Base-by-base conservation (phyloP, 2,329 filamentous ascomycete species). In the Didymella sp. region DNA sequence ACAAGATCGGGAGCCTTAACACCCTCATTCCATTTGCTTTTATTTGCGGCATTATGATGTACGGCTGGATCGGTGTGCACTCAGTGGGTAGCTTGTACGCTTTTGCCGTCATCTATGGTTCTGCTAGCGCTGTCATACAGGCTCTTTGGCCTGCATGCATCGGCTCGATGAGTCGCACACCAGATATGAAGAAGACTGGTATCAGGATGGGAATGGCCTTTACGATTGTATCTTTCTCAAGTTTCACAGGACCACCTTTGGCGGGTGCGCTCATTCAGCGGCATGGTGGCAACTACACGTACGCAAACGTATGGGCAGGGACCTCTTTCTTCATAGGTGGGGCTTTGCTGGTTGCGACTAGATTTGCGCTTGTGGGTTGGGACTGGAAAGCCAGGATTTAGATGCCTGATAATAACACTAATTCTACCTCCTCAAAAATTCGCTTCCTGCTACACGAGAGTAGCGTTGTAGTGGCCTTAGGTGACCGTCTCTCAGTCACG, bases 11-110 rank as follows among this genome's bases (percentile, higher is more conserved):
- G 80, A 11, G 86, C 63, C 78, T 77, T 66, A 69, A 64, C 66
- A 85, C 19, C 74, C 82, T 8, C 67, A 87, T 56, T 81, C 47
- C 79, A 0, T 80, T 82, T 43, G 77, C 76, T 1, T 68, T 80
- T n/a, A 60, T 80, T 13, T 75, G 82, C 15, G 79, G 79, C 6
- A 70, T 82, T 27, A 77, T 85, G 67, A 72, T 73, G 68, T 74
- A 66, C 40, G 64, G 59, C 6, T 76, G 71, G 72, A 70, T 72
- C 7, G 69, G 67, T 7, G 69, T 75, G 2, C 60, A 68, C 22
- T 64, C 66, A 1, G 47, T 69, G 0, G 62, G 48, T 6, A 62
- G 64, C 0, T 44, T 76, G 41, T 74, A 73, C 48, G 63, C 61
- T 2, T 74, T 73, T n/a, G 68, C 71, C 3, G 61, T 66, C 25